phyloP scores from a whole-genome alignment of 2,329 filamentous ascomycete species.

The Byssoonygena ceratinophila region DNA sequence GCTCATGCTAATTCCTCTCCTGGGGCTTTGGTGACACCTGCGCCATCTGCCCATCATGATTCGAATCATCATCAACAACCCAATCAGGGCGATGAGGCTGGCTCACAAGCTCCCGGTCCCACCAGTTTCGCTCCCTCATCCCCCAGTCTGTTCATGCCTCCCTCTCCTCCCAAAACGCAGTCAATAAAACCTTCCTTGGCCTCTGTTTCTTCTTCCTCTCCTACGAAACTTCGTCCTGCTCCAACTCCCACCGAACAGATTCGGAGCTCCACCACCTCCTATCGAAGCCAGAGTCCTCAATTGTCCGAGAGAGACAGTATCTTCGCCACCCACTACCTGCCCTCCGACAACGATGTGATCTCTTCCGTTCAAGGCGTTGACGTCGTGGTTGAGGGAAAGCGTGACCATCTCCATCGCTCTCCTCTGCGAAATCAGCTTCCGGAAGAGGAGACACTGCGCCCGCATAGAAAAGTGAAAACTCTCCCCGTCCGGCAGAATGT shows the following conservation, averaged over 20 bases:
- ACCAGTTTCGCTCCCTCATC: conserved; percentile 24
- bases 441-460: not conserved
- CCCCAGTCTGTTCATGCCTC: conserved; percentile 25
- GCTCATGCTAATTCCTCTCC: conserved; percentile 34
- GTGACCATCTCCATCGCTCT: not conserved
- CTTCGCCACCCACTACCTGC: conserved; percentile 51
- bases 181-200: conserved; percentile 24
- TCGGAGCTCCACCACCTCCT: conserved; percentile 20
- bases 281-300: conserved; percentile 36
- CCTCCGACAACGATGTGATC: conserved; percentile 33
- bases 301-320: conserved; percentile 54
- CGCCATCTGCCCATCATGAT: conserved; percentile 31
- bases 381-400: not conserved
- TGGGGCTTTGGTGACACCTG: conserved; percentile 39
- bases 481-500: conserved; percentile 15
- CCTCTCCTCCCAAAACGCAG: conserved; percentile 26
- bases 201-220: conserved; percentile 19
- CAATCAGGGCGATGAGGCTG: conserved; percentile 25
- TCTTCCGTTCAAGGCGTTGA: conserved; percentile 24
- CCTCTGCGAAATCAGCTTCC: not conserved
- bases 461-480: conserved; percentile 1
- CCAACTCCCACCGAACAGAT: conserved; percentile 25
- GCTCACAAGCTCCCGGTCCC: conserved; percentile 23
- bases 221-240: conserved; percentile 29
- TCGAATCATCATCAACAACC: conserved; percentile 21